These are phyloP conservation scores for Tetradesmus obliquus DNA, from an alignment of 139 green algal species.

Conservation along the genomic window DNA sequence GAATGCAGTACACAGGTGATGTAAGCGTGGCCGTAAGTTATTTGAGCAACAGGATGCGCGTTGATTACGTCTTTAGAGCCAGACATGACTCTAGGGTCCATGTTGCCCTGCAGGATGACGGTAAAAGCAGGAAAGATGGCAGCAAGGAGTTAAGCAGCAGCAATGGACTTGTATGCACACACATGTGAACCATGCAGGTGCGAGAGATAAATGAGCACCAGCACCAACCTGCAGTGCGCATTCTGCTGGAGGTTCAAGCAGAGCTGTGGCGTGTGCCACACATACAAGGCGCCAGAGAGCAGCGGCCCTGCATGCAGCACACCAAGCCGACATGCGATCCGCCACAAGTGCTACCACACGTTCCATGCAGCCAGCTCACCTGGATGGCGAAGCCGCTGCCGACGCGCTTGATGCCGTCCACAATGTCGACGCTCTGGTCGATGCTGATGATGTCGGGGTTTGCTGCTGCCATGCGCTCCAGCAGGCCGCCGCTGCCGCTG, in stretches of 20 bases:
- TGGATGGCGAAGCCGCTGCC: conserved; percentile 87
- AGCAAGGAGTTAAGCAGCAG: not conserved
- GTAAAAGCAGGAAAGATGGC: not conserved
- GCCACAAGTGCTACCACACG: too few species aligned
- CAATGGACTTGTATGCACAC: too few species aligned
- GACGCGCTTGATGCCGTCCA: conserved; percentile 85
- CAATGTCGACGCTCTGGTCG: conserved; percentile 88
- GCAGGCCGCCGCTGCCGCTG: conserved; percentile 85
- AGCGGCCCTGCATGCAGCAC: too few species aligned
- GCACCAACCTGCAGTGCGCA: too few species aligned
- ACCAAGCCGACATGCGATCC: too few species aligned
- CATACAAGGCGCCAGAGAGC: too few species aligned
- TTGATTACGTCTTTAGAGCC: conserved; percentile 84
- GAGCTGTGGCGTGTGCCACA: too few species aligned
- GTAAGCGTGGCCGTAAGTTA: not conserved
- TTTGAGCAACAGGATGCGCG: conserved; percentile 14
- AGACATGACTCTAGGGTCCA: conserved; percentile 93
- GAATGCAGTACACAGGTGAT: not conserved
- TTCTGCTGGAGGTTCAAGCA: too few species aligned
- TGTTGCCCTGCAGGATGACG: conserved; percentile 82
- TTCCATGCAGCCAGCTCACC: conserved; percentile 49
- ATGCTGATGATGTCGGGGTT: conserved; percentile 88
- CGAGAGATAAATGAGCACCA: too few species aligned
- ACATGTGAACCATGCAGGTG: not conserved
- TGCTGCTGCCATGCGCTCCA: conserved; percentile 94